Percentiles rank a stretch among this genome's conserved stretches.
Conservation (phyloP, 306 rosid genomes). For the Trifolium fragiferum region DNA sequence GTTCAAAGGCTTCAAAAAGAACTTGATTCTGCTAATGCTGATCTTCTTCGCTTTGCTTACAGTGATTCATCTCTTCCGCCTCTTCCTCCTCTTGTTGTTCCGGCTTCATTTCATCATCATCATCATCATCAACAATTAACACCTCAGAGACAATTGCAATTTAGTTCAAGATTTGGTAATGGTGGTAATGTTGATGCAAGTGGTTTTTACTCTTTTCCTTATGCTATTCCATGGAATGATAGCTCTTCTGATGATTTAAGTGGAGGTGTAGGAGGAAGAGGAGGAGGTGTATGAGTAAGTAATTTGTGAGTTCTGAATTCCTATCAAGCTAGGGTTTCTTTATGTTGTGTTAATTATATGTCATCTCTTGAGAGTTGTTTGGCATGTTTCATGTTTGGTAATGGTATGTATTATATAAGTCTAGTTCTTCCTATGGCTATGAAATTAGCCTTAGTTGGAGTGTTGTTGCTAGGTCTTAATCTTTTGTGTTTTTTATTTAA, state of each 20-base stretch:
- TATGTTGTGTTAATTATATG: not conserved
- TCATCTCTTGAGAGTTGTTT: not conserved
- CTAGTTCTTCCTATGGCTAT: constrained; percentile 36
- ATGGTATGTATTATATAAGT: constrained; percentile 25
- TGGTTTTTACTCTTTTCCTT: constrained; percentile 54
- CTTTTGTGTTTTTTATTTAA: constrained; percentile 14
- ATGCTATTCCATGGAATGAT: constrained; percentile 74
- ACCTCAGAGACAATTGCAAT: constrained; percentile 17
- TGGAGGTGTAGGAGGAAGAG: constrained; percentile 54
- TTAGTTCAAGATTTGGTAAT: constrained; percentile 44
- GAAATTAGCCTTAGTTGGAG: constrained; percentile 43
- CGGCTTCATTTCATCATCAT: constrained; percentile 36
- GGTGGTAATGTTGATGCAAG: constrained; percentile 41
- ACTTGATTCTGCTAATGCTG: constrained; percentile 81
- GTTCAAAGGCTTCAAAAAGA: constrained; percentile 91
- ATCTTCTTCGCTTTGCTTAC: constrained; percentile 80
- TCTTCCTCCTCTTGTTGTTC: constrained; percentile 9
- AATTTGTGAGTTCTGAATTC: constrained; percentile 45
- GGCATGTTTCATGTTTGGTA: constrained; percentile 2
- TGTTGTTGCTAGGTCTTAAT: constrained; percentile 45
- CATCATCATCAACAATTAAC: constrained; percentile 34
- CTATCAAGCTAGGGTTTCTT: constrained; percentile 59
- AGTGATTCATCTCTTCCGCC: constrained; percentile 43
- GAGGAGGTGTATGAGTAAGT: constrained; percentile 52
- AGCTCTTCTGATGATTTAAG: constrained; percentile 43